A percentile compares a stretch with the other conserved stretches of the same genome.
phyloP scores from a whole-genome alignment of 768 basidiomycete species.

The Leucosporidium yakuticum region DNA sequence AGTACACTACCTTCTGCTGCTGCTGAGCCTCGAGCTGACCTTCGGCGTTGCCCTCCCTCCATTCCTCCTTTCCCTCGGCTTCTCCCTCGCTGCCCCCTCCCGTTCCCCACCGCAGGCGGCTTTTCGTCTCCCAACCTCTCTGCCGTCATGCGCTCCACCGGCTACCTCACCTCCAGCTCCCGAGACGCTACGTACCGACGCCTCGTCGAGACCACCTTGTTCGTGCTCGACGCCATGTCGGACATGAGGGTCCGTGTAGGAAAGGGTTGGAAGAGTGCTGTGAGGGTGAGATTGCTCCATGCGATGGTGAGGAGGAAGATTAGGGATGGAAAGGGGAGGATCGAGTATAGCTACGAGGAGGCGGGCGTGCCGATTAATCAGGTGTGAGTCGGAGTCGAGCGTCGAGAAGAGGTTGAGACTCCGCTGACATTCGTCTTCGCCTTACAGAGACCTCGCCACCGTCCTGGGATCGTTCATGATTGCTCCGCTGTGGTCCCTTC shows the following conservation, averaged over 20 bases:
- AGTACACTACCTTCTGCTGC: too few relatives aligned
- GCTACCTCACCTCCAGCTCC: conserved; percentile 39
- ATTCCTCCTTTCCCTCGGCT: neutral
- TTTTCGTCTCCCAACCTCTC: conserved; percentile 39
- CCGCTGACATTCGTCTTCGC: neutral
- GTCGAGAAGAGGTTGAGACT: neutral
- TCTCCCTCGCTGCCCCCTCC: neutral
- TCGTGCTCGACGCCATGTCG: conserved; percentile 40
- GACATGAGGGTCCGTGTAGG: conserved; percentile 41
- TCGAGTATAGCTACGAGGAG: conserved; percentile 38
- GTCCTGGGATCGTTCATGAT: conserved; percentile 42
- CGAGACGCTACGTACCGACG: conserved; percentile 35
- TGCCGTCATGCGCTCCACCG: conserved; percentile 41
- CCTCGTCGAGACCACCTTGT: conserved; percentile 39
- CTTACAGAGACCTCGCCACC: conserved; percentile 38
- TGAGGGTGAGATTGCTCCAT: conserved; percentile 42
- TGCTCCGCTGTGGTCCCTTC: conserved; percentile 42
- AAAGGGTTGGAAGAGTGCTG: conserved; percentile 40
- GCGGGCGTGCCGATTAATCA: conserved; percentile 43
- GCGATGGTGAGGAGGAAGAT: conserved; percentile 40
- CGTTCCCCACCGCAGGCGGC: conserved; percentile 22
- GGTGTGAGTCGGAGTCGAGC: conserved; percentile 33
- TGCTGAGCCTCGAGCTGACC: neutral
- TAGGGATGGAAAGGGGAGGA: conserved; percentile 27
- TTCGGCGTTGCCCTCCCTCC: neutral